Evolutionary conservation across 2,329 filamentous ascomycete genomes (phyloP), one percentile per base, ranked within the genome.

Genomic region (Colletotrichum brevisporum): DNA sequence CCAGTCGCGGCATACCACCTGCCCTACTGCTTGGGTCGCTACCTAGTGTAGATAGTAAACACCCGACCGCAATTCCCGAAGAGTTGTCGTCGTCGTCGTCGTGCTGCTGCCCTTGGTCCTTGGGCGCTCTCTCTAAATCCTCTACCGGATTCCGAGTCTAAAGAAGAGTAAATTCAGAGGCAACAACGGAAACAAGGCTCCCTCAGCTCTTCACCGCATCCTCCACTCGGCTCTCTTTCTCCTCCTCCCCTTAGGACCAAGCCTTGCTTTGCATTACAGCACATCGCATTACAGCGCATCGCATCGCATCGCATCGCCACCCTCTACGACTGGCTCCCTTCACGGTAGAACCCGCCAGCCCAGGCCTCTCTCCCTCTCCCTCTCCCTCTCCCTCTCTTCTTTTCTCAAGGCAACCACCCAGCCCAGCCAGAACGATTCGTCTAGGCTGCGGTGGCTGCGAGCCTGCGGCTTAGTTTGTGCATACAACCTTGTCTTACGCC

Each of bases 391-490:
- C 51, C 27, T 24, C 6, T 26, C 41, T 15, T 12, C 15, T 36
- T 26, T 36, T 16, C 45, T 45, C 26, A 43, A 59, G 31, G 57
- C 57, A 50, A 51, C 47, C 47, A 59, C 27, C 48, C 41, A 45
- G n/a, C 54, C 54, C 39, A 39, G 55, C 39, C 50, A 53, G 61
- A 24, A 43, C 45, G 43, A 62, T 61, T 51, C 39, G 65, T 64
- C 53, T 54, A 27, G 41, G 27, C 47, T 62, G 64, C 59, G 48
- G 65, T 67, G 56, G 67, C 55, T 60, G 67, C 67, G 67, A 55
- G 63, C 62, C 55, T 60, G 67, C 67, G 67, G 62, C 67, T 69
- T 67, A 69, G 61, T 59, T 69, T 65, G 61, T 59, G 54, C 66
- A 60, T 54, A 65, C 59, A 54, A 58, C 54, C 54, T 54, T 51